Percentiles rank a stretch among this genome's conserved stretches.
phyloP scores from a whole-genome alignment of 2,329 filamentous ascomycete genomes.

The Xylariaceae sp. region DNA sequence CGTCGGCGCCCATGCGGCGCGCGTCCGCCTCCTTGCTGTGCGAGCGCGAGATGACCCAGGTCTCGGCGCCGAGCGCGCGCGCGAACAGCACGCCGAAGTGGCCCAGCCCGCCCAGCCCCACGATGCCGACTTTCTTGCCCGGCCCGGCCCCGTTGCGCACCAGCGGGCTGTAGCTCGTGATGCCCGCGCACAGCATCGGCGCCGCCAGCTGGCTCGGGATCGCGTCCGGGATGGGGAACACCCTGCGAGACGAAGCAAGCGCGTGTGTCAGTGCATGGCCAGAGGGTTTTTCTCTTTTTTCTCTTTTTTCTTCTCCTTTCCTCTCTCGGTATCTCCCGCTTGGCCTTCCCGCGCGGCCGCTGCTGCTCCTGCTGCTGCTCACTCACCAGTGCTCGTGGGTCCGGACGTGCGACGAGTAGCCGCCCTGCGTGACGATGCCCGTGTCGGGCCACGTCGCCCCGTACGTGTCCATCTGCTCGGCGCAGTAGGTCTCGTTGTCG shows the following conservation, averaged over 20 bases:
- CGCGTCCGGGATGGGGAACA: constrained; percentile 67
- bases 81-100: constrained; percentile 66
- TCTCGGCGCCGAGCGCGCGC: constrained; percentile 57
- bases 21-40: constrained; percentile 55
- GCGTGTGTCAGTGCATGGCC: constrained; percentile 3
- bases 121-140: constrained; percentile 71
- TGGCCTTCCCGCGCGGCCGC: too few species aligned
- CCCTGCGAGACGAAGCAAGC: too few species aligned
- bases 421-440: constrained; percentile 56
- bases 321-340: not conserved
- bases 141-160: constrained; percentile 67
- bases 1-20: constrained; percentile 50
- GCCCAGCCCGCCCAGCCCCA: constrained; percentile 65
- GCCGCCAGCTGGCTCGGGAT: constrained; percentile 57
- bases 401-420: constrained; percentile 57
- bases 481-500: constrained; percentile 62
- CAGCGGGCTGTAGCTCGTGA: constrained; percentile 73
- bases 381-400: constrained; percentile 65
- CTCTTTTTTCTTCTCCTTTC: not conserved
- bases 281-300: not conserved
- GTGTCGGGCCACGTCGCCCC: constrained; percentile 47
- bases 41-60: constrained; percentile 53
- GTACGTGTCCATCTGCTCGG: constrained; percentile 53
- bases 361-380: not conserved
- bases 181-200: constrained; percentile 77